Base-by-base conservation (phyloP, 208 protist species). In the Leishmania amazonensis region DNA sequence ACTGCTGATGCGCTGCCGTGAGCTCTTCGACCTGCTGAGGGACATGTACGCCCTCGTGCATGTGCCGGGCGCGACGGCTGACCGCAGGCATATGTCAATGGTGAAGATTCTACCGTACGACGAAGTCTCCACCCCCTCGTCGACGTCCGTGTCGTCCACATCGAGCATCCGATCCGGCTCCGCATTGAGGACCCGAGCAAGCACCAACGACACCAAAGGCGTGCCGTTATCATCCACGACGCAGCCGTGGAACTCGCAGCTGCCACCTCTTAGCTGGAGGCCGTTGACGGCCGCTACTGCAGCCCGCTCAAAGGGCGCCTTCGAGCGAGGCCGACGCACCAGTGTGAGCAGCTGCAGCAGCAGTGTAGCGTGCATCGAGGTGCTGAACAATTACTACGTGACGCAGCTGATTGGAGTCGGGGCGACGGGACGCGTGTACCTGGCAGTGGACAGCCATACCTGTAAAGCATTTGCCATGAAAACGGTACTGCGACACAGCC, bases 321-420 rank as follows among this genome's bases (percentile, higher is more conserved):
- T 81, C 51, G 75, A 81, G 75, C 81, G 78, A 40, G 75, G 67
- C 40, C 78, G 81, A 28, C 78, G 80, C 38, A 75, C 75, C 31
- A 78, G 75, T 65, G 53, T 19, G 75, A 78, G 75, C 76, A 80
- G 79, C 83, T 81, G 79, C 83, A 83, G 40, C 73, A 79, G 72
- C 75, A 83, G 57, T 60, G 45, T 81, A 47, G 76, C 57, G 47
- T 84, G 75, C 64, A 78, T 81, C 53, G 81, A 87, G 21, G 84
- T 85, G 54, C 51, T 97, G 13, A 97, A 97, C 83, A 79, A 95
- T n/a, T 97, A 96, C 85, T 81, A 65, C 49, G 53, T 96, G 13
- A 51, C 88, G 40, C 49, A 72, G 2, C 74, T 82, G 21, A 53
- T 97, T 19, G 92, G 92, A n/a, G 72, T 67, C 42, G 92, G 92